Percentiles rank a stretch among this genome's conserved stretches.
phyloP scores from a whole-genome alignment of 2,329 filamentous ascomycete species.

The Cladosporium sp. region DNA sequence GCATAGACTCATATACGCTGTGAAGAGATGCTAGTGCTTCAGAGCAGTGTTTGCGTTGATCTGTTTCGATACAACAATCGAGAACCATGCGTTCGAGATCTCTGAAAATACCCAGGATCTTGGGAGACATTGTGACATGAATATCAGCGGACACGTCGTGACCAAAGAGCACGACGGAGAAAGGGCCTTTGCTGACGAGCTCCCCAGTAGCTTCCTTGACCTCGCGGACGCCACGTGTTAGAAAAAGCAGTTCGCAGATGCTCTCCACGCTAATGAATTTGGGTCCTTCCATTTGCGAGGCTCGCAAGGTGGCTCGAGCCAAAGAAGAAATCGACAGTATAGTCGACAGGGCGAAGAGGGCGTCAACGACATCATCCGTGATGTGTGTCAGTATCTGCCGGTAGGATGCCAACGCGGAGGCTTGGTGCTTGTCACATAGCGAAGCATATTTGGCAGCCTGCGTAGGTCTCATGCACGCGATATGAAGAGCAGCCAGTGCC shows the following conservation, averaged over 20 bases:
- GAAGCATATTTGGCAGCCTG: slow-evolving; percentile 24
- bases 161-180: slow-evolving; percentile 16
- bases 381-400: slow-evolving; percentile 25
- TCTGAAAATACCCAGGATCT: neutral
- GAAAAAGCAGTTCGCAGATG: slow-evolving; percentile 26
- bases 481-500: slow-evolving; percentile 28
- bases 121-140: slow-evolving; percentile 5
- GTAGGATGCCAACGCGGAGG: slow-evolving; percentile 26
- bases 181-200: slow-evolving; percentile 20
- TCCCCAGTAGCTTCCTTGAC: slow-evolving; percentile 21
- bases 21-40: slow-evolving; percentile 3
- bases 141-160: slow-evolving; percentile 15
- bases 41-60: slow-evolving; percentile 9
- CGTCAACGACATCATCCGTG: slow-evolving; percentile 23
- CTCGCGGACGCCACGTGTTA: slow-evolving; percentile 26
- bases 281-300: slow-evolving; percentile 21
- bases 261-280: slow-evolving; percentile 25
- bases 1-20: neutral
- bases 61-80: neutral
- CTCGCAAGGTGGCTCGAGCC: slow-evolving; percentile 13
- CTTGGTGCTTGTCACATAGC: slow-evolving; percentile 29
- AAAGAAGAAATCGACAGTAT: slow-evolving; percentile 21
- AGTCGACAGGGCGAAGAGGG: slow-evolving; percentile 26
- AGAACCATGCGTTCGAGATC: slow-evolving; percentile 10
- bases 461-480: slow-evolving; percentile 22